A percentile compares a stretch with the other conserved stretches of the same genome.
Evolutionary conservation across 2,329 filamentous ascomycete genomes (phyloP).

Genomic region (Elsinoe australis): DNA sequence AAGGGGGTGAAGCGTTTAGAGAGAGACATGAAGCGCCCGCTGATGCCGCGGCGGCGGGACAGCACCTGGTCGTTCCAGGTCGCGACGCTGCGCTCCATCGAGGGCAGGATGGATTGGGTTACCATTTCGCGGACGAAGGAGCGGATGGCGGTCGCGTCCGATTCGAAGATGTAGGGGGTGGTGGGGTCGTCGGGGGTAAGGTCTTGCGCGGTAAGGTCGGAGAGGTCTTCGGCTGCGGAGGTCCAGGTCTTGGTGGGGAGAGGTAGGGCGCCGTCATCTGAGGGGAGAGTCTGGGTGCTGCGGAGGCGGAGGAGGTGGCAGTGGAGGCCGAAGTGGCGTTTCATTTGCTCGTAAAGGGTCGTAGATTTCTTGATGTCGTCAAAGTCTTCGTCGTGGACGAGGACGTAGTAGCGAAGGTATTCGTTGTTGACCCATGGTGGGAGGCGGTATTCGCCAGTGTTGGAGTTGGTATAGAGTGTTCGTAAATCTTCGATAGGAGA

Average conservation of each 20-base stretch:
- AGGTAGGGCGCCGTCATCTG: conserved; percentile 81
- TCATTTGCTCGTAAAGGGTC: conserved; percentile 94
- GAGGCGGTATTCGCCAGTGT: conserved; percentile 61
- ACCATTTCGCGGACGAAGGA: conserved; percentile 92
- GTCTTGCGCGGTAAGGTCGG: conserved; percentile 53
- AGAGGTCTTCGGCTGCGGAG: conserved; percentile 75
- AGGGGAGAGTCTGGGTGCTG: conserved; percentile 75
- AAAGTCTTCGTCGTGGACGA: conserved; percentile 92
- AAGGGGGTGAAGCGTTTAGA: conserved; percentile 87
- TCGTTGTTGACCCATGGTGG: conserved; percentile 86
- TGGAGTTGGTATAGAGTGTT: conserved; percentile 77
- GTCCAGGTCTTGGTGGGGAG: conserved; percentile 83
- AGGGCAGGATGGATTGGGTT: conserved; percentile 86
- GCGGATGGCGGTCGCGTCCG: conserved; percentile 78
- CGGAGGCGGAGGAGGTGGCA: conserved; percentile 84
- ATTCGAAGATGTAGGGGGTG: conserved; percentile 81
- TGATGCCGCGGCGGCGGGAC: conserved; percentile 77
- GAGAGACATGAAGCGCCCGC: conserved; percentile 87
- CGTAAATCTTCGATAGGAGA: conserved; percentile 80
- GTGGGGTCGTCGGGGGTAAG: conserved; percentile 59
- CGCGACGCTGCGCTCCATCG: conserved; percentile 87
- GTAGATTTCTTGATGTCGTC: conserved; percentile 89
- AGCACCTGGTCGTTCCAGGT: conserved; percentile 97
- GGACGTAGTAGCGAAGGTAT: conserved; percentile 89
- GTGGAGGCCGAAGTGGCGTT: conserved; percentile 91